phyloP scores from a whole-genome alignment of 805 yeast genomes.

The Maudiozyma barnettii region DNA sequence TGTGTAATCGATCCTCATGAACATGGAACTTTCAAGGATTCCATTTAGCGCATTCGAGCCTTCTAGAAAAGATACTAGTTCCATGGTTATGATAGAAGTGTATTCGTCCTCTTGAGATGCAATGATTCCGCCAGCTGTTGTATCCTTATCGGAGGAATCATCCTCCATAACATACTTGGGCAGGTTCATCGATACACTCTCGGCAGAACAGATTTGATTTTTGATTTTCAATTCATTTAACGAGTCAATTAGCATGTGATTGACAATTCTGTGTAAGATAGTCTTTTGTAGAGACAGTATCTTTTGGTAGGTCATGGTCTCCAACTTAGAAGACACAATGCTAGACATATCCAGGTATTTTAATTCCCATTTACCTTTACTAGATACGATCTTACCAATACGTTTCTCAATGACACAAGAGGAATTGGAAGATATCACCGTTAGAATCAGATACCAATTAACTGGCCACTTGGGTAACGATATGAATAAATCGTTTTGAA shows the following conservation, averaged over 20 bases:
- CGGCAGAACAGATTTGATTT: constrained; percentile 20
- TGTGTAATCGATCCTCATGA: constrained; percentile 25
- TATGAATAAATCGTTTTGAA: constrained; percentile 25
- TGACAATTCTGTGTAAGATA: constrained; percentile 26
- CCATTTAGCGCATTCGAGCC: constrained; percentile 22
- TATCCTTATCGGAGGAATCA: neutral
- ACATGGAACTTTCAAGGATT: constrained; percentile 25
- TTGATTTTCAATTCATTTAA: constrained; percentile 25
- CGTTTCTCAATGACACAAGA: constrained; percentile 27
- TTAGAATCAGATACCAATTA: constrained; percentile 28
- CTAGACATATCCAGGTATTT: constrained; percentile 22
- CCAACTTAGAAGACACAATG: constrained; percentile 21
- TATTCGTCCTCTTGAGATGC: constrained; percentile 6
- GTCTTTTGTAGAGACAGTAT: constrained; percentile 23
- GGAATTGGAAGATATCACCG: constrained; percentile 26
- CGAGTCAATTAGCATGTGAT: constrained; percentile 30
- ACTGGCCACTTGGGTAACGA: constrained; percentile 29
- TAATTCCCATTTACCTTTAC: constrained; percentile 27
- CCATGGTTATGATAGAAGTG: constrained; percentile 22
- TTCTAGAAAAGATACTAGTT: constrained; percentile 25
- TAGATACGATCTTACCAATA: constrained; percentile 26
- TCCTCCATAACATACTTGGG: constrained; percentile 18
- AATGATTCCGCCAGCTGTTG: neutral
- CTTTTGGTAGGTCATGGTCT: constrained; percentile 28
- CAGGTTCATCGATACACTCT: constrained; percentile 7